Evolutionary conservation across 768 basidiomycete species (phyloP), one percentile per base, ranked within the genome.

Genomic region (Pleurotus platypus): DNA sequence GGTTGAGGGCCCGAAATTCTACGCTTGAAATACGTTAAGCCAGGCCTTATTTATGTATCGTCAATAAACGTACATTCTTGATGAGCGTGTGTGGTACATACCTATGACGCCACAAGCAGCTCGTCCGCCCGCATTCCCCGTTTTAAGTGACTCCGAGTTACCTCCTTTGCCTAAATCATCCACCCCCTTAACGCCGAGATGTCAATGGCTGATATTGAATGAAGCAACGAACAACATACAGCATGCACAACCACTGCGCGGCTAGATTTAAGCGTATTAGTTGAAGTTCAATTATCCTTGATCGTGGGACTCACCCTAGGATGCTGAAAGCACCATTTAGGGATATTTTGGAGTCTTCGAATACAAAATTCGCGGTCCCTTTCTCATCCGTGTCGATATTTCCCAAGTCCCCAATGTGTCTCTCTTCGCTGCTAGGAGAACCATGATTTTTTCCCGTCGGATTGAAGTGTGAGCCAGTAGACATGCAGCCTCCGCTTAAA

Each of bases 61-160:
- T 12, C 45, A 46, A 47, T 57, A 30, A 37, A 61, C 9, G 30
- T 35, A 11, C 30, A 35, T 7, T 30, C 30, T 30, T 11, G 8
- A 35, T 9, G 30, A 35, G 30, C 30, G 8, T 35, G 8, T 35
- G 30, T 35, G 30, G 30, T 35, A 58, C 69, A 56, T 67, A 82
- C 88, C 89, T 62, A 92, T 89, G 50, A 92, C 82, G 62, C 90
- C 91, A 65, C 92, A 93, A 11, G 92, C 90, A n/a, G 82, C 79
- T 57, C 90, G 77, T 27, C 76, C 83, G 9, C 87, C 87, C 13
- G 91, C 86, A 65, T 92, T 89, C 7, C 91, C 91, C 2, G 89
- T 92, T 67, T 82, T 89, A 56, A 85, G 72, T 18, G 87, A 88
- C 61, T 90, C 89, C 26, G 80, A 74, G 63, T 87, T 78, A 42